Base-by-base conservation (phyloP, 306 rosid species). In the Vachellia pachyceras region DNA sequence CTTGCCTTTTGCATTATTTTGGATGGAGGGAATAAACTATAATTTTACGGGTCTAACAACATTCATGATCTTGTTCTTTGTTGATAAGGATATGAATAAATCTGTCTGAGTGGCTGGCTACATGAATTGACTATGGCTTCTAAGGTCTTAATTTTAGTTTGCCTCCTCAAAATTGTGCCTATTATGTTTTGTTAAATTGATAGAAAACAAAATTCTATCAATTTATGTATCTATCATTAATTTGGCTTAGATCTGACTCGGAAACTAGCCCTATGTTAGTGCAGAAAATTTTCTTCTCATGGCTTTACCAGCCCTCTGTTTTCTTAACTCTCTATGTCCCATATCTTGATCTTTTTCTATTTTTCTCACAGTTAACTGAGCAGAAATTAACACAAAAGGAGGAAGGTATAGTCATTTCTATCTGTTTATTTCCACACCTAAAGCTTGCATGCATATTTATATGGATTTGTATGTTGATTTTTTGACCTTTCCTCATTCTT, bases 301-400 rank as follows among this genome's bases (percentile, higher is more conserved):
- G 4, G 9, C 50, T 40, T 68, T 68, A n/a, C 35, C 23, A 7
- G 29, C 13, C 13, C 29, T 20, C 20, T 20, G 33, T 20, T 55
- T 55, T 50, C 22, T 9, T 55, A 22, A 55, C 33, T 55, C 29
- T 55, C 25, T 54, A 47, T 25, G 45, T 42, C 66, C 54, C 42
- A 78, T 67, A 69, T 52, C 73, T 37, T 78, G 60, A 35, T 49
- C 52, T 47, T 46, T 76, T 4, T 58, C 65, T 22, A 70, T 50
- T 71, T 79, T 75, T n/a, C 66, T 63, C 25, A 40, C 92, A 95
- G 97, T 85, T 95, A 81, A 86, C 94, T 45, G 99, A 93, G 65
- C 86, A 33, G 25, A 93, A 89, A 73, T 73, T 95, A 72, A 72
- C 97, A 37, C 85, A 69, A 73, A 90, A 73, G 92, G 99, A 93